Evolutionary conservation across 106 monocot genomes (phyloP).

Genomic region (Platanthera guangdongensis): DNA sequence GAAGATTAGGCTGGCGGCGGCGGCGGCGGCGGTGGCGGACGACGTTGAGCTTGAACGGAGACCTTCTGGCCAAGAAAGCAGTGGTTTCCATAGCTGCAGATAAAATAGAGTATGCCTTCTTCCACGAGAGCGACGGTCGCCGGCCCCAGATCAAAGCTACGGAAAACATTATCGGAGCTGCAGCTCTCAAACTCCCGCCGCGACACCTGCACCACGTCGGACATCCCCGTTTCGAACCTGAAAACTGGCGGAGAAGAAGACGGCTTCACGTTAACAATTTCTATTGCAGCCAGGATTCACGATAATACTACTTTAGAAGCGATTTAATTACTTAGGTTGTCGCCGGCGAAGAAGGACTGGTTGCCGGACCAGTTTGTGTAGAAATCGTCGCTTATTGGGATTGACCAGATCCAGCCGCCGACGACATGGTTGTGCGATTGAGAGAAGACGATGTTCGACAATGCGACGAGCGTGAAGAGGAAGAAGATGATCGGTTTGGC

Average conservation of each 20-base stretch:
- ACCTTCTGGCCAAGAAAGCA: conserved; percentile 42
- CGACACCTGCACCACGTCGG: conserved; percentile 40
- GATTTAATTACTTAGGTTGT: neutral
- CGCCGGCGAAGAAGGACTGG: neutral
- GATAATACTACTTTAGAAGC: too few species aligned
- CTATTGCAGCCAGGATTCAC: too few species aligned
- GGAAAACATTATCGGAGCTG: conserved; percentile 28
- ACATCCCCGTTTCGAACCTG: conserved; percentile 47
- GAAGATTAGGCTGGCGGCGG: neutral
- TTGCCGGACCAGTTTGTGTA: conserved; percentile 1
- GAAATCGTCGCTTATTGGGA: conserved; percentile 3
- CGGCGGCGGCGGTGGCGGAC: neutral
- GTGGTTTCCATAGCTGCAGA: conserved; percentile 45
- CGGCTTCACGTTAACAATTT: neutral
- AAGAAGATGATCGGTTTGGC: neutral
- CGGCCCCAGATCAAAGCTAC: conserved; percentile 14
- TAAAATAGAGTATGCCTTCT: conserved; percentile 32
- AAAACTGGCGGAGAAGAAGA: conserved; percentile 23
- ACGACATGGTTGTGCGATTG: neutral
- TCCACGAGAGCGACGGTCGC: conserved; percentile 18
- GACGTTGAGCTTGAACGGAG: conserved; percentile 6
- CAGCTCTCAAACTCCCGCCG: conserved; percentile 41
- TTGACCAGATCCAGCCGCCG: conserved; percentile 6
- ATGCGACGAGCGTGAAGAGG: neutral
- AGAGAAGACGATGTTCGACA: neutral